Evolutionary conservation across 331 rosid species (phyloP).

Genomic region (Malus hybrid): DNA sequence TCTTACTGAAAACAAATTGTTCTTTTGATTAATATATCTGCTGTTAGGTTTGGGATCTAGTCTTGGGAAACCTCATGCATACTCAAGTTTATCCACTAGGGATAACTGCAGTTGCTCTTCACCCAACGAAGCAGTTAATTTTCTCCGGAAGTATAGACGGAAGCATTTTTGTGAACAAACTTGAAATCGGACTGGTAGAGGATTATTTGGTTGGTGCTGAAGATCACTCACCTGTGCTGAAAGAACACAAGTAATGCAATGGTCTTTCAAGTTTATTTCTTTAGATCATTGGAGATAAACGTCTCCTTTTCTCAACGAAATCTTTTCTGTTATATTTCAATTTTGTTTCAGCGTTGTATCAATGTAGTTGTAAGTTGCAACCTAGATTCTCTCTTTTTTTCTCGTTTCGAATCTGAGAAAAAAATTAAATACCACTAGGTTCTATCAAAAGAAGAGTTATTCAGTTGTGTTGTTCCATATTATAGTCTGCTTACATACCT

Average conservation of each 20-base stretch:
- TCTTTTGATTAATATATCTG: not conserved
- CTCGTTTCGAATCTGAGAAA: not conserved
- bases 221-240: constrained; percentile 32
- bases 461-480: not conserved
- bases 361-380: not conserved
- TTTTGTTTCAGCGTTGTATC: not conserved
- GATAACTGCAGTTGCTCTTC: constrained; percentile 43
- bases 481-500: constrained; percentile 6
- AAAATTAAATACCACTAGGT: not conserved
- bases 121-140: constrained; percentile 41
- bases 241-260: constrained; percentile 60
- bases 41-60: constrained; percentile 54
- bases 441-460: not conserved
- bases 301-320: not conserved
- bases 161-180: constrained; percentile 36
- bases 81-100: constrained; percentile 33
- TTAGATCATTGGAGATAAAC: not conserved
- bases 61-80: constrained; percentile 45
- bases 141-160: constrained; percentile 57
- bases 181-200: constrained; percentile 32
- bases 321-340: not conserved
- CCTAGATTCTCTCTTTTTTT: not conserved
- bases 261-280: constrained; percentile 15
- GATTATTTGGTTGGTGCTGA: constrained; percentile 7
- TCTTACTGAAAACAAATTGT: constrained; percentile 1